Evolutionary conservation across 495 filamentous ascomycete species (phyloP), one percentile per base, ranked within the genome.

Genomic region (Trichocladium uniseriatum): DNA sequence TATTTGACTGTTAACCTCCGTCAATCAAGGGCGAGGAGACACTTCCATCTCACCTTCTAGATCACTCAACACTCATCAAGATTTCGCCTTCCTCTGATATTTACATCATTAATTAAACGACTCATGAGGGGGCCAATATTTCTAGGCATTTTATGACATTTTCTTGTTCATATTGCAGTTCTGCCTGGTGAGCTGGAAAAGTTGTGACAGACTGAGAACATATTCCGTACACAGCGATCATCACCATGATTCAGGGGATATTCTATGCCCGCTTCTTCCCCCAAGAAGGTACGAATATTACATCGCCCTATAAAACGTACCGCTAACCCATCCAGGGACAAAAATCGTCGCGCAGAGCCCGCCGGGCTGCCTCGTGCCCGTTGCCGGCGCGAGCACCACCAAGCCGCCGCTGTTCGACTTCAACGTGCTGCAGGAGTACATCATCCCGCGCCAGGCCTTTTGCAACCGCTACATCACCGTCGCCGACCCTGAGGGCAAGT

Each of bases 231-330:
- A n/a, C n/a, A n/a, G n/a, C n/a, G n/a, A n/a, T n/a, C n/a, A n/a
- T n/a, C n/a, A 56, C 48, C 43, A 88, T 86, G 88, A 95, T 97
- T 67, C 86, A 90, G 57, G 86, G 87, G 49, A 94, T 97, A 50
- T 98, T 97, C 72, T 96, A 90, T 67, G 86, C 87, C 52, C 82
- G 85, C 49, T 98, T 98, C 70, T 86, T 96, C 58, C 83, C 86
- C 11, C 76, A 86, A 55, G 83, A 94, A 78, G 90, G 90, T 89
- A 70, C 54, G 59, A 11, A 5, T 11, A 32, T 14, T 48, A 15
- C 13, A 5, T n/a, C 5, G 21, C 10, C 34, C 24, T 8, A 27
- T 8, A 27, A 27, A 4, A 27, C 8, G 24, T 27, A n/a, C 27
- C 6, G 7, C 34, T 35, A 19, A 27, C 22, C 8, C 20, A 22